Conservation (phyloP, 164 flowering plant genomes). For the Buxus sempervirens region DNA sequence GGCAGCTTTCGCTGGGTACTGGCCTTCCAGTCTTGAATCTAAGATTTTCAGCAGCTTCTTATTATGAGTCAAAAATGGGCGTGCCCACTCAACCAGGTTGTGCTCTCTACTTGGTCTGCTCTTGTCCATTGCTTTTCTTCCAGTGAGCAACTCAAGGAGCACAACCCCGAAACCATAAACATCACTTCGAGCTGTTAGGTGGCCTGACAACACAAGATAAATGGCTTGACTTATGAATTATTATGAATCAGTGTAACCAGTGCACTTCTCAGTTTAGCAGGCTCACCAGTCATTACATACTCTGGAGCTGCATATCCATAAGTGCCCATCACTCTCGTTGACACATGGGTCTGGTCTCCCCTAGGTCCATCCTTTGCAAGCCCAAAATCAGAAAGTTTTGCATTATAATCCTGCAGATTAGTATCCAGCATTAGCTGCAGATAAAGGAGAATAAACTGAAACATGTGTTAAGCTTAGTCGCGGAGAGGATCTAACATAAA, state of each 20-base stretch:
- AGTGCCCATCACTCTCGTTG: conserved; percentile 95
- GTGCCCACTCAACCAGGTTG: conserved; percentile 94
- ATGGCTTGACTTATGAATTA: conserved; percentile 5
- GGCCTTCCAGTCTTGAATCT: conserved; percentile 90
- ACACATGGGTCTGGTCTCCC: conserved; percentile 97
- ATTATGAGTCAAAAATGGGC: too few species aligned
- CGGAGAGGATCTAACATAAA: background rate
- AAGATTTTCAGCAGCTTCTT: too few species aligned
- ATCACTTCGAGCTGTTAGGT: conserved; percentile 88
- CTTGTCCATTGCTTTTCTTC: too few species aligned
- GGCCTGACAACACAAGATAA: conserved; percentile 43
- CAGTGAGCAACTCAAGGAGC: too few species aligned
- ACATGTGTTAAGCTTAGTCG: background rate
- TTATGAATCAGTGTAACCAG: background rate
- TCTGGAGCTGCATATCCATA: conserved; percentile 99
- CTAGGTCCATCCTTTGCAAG: conserved; percentile 95
- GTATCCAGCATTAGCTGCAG: conserved; percentile 6
- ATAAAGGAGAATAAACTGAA: background rate
- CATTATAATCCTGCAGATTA: conserved; percentile 65
- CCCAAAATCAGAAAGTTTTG: conserved; percentile 95
- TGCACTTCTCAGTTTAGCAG: background rate
- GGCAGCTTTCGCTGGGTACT: conserved; percentile 51
- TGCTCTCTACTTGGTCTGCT: conserved; percentile 85
- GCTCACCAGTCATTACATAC: conserved; percentile 92
- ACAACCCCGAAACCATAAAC: conserved; percentile 94